A percentile compares a stretch with the other conserved stretches of the same genome.
These are phyloP conservation scores for Lachnellula suecica DNA, from an alignment of 2,329 filamentous ascomycete species.

Conservation along the genomic window DNA sequence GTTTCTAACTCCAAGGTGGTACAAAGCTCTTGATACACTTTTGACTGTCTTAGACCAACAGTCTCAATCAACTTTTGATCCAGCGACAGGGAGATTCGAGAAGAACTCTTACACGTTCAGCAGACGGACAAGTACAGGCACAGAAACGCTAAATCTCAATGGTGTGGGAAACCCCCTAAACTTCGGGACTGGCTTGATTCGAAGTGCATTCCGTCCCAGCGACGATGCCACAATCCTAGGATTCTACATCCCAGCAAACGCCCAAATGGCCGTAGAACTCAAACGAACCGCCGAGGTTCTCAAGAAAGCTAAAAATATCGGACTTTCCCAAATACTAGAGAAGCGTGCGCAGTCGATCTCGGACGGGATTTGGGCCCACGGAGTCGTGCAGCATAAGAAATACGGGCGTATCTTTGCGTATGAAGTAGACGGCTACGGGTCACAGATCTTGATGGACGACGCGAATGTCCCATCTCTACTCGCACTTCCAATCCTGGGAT, in stretches of 20 bases:
- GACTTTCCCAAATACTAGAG: slow-evolving; percentile 56
- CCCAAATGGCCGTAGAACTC: slow-evolving; percentile 92
- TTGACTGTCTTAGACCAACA: slow-evolving; percentile 76
- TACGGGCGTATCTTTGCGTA: slow-evolving; percentile 82
- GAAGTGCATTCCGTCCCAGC: slow-evolving; percentile 90
- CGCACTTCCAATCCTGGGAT: slow-evolving; percentile 76
- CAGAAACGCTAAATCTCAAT: slow-evolving; percentile 80
- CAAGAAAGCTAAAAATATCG: slow-evolving; percentile 50
- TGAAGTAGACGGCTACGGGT: slow-evolving; percentile 86
- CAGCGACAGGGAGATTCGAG: slow-evolving; percentile 60
- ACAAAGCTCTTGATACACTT: slow-evolving; percentile 71
- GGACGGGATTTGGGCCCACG: slow-evolving; percentile 81
- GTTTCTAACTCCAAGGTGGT: slow-evolving; percentile 79
- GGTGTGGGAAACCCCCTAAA: slow-evolving; percentile 93
- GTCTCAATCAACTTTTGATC: slow-evolving; percentile 76
- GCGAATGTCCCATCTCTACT: slow-evolving; percentile 83
- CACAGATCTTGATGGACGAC: slow-evolving; percentile 82
- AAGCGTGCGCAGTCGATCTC: slow-evolving; percentile 62
- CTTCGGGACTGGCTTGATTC: slow-evolving; percentile 77
- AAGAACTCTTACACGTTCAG: slow-evolving; percentile 86
- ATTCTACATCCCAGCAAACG: slow-evolving; percentile 93
- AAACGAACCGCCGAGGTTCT: slow-evolving; percentile 71
- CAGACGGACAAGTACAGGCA: slow-evolving; percentile 75
- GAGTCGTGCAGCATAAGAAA: slow-evolving; percentile 71
- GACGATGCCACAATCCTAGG: slow-evolving; percentile 94